Evolutionary conservation across 2,329 filamentous ascomycete species (phyloP).

Genomic region (Botrytis pseudocinerea): DNA sequence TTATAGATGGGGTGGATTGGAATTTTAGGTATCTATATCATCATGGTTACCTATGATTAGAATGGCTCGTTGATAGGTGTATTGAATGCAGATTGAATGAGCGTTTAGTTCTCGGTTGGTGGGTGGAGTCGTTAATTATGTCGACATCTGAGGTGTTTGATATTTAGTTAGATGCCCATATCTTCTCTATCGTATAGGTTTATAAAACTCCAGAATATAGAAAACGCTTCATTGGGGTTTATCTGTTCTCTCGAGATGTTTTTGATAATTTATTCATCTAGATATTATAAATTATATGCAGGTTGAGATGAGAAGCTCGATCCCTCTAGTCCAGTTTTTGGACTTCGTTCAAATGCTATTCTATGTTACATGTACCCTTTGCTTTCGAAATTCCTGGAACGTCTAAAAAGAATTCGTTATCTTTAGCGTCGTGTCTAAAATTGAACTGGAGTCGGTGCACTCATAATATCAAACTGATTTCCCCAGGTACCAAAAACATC

Average conservation of each 20-base stretch:
- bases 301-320: not conserved
- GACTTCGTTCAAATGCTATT: not conserved
- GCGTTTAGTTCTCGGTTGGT: not conserved
- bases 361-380: not conserved
- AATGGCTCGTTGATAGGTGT: not conserved
- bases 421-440: not conserved
- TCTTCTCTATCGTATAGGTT: fast-evolving
- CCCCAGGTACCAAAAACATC: constrained; percentile 8
- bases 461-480: not conserved
- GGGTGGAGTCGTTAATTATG: not conserved
- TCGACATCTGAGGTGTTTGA: not conserved
- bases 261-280: not conserved
- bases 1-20: too few species aligned
- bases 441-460: not conserved
- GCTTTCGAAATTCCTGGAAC: not conserved
- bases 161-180: fast-evolving
- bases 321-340: not conserved
- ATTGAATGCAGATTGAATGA: not conserved
- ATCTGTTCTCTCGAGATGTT: fast-evolving
- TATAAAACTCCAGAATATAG: not conserved
- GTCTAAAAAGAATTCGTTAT: not conserved
- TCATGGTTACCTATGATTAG: too few species aligned
- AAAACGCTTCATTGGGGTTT: too few species aligned
- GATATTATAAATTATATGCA: not conserved
- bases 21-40: too few species aligned